Evolutionary conservation across 129 eudicot species (phyloP).

Genomic region (Artemisia argyi): DNA sequence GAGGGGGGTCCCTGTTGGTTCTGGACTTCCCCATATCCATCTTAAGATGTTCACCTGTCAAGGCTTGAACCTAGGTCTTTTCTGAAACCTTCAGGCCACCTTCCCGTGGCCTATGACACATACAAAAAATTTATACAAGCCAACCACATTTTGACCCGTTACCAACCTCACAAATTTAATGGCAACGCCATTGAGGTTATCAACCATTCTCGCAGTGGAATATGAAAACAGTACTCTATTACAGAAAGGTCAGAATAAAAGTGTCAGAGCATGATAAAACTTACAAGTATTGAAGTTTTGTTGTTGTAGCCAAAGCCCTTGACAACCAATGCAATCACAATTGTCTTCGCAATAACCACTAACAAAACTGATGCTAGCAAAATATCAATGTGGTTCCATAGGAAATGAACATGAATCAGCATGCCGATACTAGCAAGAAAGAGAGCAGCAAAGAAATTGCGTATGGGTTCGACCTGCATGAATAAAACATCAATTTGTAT

Average conservation of each 20-base stretch:
- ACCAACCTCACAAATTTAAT: too few relatives aligned
- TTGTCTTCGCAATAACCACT: conserved; percentile 79
- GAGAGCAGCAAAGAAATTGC: conserved; percentile 99
- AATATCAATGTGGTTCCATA: conserved; percentile 97
- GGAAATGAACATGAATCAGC: conserved; percentile 98
- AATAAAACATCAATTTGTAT: conserved; percentile 14
- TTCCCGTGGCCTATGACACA: too few relatives aligned
- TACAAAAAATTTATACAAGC: too few relatives aligned
- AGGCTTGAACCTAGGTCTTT: too few relatives aligned
- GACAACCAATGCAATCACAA: conserved; percentile 73
- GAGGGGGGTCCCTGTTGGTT: too few relatives aligned
- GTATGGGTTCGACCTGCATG: conserved; percentile 93
- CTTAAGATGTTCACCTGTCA: too few relatives aligned
- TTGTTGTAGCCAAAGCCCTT: conserved; percentile 96
- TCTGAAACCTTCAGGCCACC: too few relatives aligned
- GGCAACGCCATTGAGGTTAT: too few relatives aligned
- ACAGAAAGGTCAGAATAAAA: neutral
- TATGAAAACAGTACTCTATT: neutral
- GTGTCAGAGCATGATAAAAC: conserved; percentile 27
- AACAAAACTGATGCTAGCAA: conserved; percentile 88
- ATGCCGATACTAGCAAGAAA: conserved; percentile 98
- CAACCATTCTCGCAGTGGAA: too few relatives aligned
- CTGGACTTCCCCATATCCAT: too few relatives aligned
- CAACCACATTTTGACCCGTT: too few relatives aligned
- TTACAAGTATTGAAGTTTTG: conserved; percentile 89